Percentiles rank a stretch among this genome's conserved stretches.
phyloP scores from a whole-genome alignment of 2,329 filamentous ascomycete species.

The Aspergillus pseudoviridinutans region DNA sequence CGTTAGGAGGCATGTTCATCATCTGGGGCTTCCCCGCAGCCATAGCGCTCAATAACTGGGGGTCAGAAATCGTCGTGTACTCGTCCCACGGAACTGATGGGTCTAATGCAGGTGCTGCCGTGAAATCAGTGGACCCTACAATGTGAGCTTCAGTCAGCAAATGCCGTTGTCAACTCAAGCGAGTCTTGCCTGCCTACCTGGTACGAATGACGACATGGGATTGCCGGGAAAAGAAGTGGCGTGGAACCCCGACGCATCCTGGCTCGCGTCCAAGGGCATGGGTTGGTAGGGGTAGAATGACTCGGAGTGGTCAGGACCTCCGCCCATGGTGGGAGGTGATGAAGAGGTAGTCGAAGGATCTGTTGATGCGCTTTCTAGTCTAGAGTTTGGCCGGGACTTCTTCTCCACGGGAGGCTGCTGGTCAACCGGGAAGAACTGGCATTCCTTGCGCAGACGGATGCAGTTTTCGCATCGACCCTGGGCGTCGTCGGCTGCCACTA shows the following conservation, averaged over 20 bases:
- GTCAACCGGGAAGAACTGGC: slow-evolving; percentile 86
- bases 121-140: slow-evolving; percentile 26
- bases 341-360: slow-evolving; percentile 49
- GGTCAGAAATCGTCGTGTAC: slow-evolving; percentile 34
- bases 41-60: slow-evolving; percentile 33
- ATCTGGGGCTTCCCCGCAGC: slow-evolving; percentile 27
- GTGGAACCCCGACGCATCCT: slow-evolving; percentile 32
- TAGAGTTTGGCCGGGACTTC: slow-evolving; percentile 43
- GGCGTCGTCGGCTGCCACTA: slow-evolving; percentile 67
- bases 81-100: slow-evolving; percentile 36
- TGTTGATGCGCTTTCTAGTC: slow-evolving; percentile 41
- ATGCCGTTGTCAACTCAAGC: slow-evolving; percentile 6
- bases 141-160: slow-evolving; percentile 22
- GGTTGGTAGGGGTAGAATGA: slow-evolving; percentile 35
- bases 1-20: slow-evolving; percentile 30
- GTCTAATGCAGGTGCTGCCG: slow-evolving; percentile 29
- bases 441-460: slow-evolving; percentile 90
- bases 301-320: slow-evolving; percentile 32
- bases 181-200: slow-evolving; percentile 26
- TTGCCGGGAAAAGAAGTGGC: slow-evolving; percentile 26
- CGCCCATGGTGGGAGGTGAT: slow-evolving; percentile 35
- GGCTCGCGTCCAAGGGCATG: slow-evolving; percentile 31
- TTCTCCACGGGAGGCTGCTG: slow-evolving; percentile 58
- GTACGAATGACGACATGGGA: slow-evolving; percentile 32
- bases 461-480: slow-evolving; percentile 85